These are phyloP conservation scores for Oryza punctata DNA, from an alignment of 176 grass and related monocot species.

Conservation along the genomic window DNA sequence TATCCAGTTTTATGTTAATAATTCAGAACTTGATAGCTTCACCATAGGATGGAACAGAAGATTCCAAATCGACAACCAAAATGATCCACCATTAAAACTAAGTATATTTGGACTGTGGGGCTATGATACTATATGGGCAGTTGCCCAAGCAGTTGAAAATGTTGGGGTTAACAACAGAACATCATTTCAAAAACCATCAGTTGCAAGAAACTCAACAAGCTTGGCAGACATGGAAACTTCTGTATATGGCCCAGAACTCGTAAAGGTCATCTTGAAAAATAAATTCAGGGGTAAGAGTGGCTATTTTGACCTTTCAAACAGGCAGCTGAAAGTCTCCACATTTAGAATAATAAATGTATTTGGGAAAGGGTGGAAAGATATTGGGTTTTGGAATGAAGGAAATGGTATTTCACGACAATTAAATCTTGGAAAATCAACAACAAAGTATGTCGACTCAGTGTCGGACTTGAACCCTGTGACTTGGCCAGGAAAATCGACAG, in stretches of 20 bases:
- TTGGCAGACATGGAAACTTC: slow-evolving; percentile 2
- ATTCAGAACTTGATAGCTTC: slow-evolving; percentile 49
- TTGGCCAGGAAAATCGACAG: slow-evolving; percentile 44
- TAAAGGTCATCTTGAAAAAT: slow-evolving; percentile 43
- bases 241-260: slow-evolving; percentile 48
- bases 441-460: neutral
- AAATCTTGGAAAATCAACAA: neutral
- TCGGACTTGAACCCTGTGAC: slow-evolving; percentile 19
- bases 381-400: slow-evolving; percentile 50
- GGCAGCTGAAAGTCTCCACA: slow-evolving; percentile 39
- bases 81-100: slow-evolving; percentile 30
- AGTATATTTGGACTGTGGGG: slow-evolving; percentile 48
- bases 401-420: slow-evolving; percentile 26
- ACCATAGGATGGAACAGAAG: slow-evolving; percentile 51
- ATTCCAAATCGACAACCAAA: slow-evolving; percentile 50
- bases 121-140: slow-evolving; percentile 64
- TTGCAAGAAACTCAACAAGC: slow-evolving; percentile 13
- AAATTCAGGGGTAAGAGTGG: slow-evolving; percentile 63
- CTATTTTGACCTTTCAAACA: slow-evolving; percentile 48
- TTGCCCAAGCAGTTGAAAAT: slow-evolving; percentile 47
- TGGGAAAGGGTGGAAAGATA: slow-evolving; percentile 6
- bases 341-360: slow-evolving; percentile 68
- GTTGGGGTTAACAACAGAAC: slow-evolving; percentile 21
- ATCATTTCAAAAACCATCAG: slow-evolving; percentile 31
- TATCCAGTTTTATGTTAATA: slow-evolving; percentile 42